Base-by-base conservation (phyloP, 306 rosid genomes). In the Prunus dulcis region DNA sequence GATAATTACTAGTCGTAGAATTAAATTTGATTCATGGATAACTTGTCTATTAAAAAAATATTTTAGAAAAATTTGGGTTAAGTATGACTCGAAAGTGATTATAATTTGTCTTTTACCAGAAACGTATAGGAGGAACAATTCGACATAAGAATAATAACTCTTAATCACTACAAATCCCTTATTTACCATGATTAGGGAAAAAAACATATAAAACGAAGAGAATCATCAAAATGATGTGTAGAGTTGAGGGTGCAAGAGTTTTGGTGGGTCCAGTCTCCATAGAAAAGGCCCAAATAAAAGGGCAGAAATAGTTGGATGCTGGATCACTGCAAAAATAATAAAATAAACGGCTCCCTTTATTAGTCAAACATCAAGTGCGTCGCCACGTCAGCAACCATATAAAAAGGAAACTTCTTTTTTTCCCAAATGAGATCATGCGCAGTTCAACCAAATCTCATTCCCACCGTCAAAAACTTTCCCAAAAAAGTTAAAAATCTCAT, bases 311-410 rank as follows among this genome's bases (percentile, higher is more conserved):
- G 77, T 60, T 60, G 77, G 45, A 47, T 12, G 58, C 69, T 61
- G 58, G 69, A 60, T 15, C 69, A 56, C 27, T 51, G 1, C 69
- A 46, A 73, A 73, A 61, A 60, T 73, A 46, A 61, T 61, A 60
- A 61, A 61, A 75, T 38, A 69, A 23, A 46, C 27, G 14, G 20
- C 20, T 2, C 25, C 75, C 57, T 22, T 22, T 34, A 5, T 34
- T 19, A 43, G 80, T 80, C 65, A 79, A 77, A 75, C 73, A 75
- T 73, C 65, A 43, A 50, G 84, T 75, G 64, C 73, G 57, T 43
- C 60, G 53, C 72, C 83, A 85, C 81, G 66, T 78, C 80, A 80
- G 50, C 58, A 25, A 80, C 75, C 71, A 77, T 64, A 20, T 69
- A 50, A 22, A 60, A 71, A 30, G 64, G 43, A 69, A 70, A 43